These are phyloP conservation scores for Pichia nakasei DNA, from an alignment of 805 yeast species.

Conservation along the genomic window DNA sequence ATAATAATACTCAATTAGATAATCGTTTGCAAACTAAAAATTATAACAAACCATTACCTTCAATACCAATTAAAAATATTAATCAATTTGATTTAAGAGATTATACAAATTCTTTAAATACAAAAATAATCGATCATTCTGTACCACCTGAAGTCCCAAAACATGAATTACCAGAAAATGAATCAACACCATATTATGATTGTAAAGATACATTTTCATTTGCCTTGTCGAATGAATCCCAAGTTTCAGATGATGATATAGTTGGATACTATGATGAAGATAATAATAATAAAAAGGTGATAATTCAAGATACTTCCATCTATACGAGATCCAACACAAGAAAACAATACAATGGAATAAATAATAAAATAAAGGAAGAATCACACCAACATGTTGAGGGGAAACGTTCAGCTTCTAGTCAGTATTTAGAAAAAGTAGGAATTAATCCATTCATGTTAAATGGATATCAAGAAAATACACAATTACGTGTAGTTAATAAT, in stretches of 20 bases:
- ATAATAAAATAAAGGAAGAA: slow-evolving; percentile 6
- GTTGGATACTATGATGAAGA: not conserved
- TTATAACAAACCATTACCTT: slow-evolving; percentile 11
- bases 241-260: not conserved
- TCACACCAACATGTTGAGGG: no score
- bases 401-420: slow-evolving; percentile 15
- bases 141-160: slow-evolving; percentile 6
- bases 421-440: slow-evolving; percentile 17
- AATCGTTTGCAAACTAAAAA: not conserved
- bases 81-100: slow-evolving; percentile 18
- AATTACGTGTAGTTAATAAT: slow-evolving; percentile 9
- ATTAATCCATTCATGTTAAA: slow-evolving; percentile 23
- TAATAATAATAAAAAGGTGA: not conserved
- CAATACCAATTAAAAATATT: slow-evolving; percentile 17
- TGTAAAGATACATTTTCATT: slow-evolving; percentile 2
- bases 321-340: slow-evolving; percentile 14
- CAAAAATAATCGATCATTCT: slow-evolving; percentile 3
- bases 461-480: slow-evolving; percentile 21
- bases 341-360: not conserved
- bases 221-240: not conserved
- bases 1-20: no score
- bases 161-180: slow-evolving; percentile 1
- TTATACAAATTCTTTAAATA: slow-evolving; percentile 9
- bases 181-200: slow-evolving; percentile 1
- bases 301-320: slow-evolving; percentile 18